Evolutionary conservation across 257 asterid genomes (phyloP), one percentile per base, ranked within the genome.

Genomic region (Lycium barbarum): DNA sequence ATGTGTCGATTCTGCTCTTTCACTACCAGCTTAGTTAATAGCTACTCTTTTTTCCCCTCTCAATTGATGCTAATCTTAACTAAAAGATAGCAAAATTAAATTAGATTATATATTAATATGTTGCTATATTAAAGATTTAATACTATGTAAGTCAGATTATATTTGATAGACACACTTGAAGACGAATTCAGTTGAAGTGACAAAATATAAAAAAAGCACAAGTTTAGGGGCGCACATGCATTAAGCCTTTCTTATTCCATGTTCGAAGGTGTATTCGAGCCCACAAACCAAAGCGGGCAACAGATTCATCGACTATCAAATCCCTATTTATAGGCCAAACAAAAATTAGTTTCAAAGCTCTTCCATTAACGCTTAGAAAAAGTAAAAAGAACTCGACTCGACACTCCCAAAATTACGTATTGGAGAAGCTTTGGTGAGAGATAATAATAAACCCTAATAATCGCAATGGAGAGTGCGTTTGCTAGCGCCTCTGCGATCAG

Each of bases 401-500:
- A 49, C 45, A 51, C 45, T 51, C 45, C 45, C 63, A 14, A 1
- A 51, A 14, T 51, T 51, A 51, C 81, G 62, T 76, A 22, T 8
- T 76, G 22, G 14, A 7, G 81, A 76, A 51, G 81, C 22, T 76
- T 51, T 51, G 47, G 22, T 54, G 6, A 26, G 81, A 26, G 63
- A 26, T 14, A 26, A 26, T 26, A 26, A 26, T 26, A 83, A 83
- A 84, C 88, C 87, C 78, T 79, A 43, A 84, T 26, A 26, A 58
- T 68, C 43, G 85, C 83, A 10, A 95, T 95, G 99, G 95, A 96
- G 87, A 90, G 90, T 73, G 98, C 98, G 38, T 95, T 95, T 83
- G 98, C 98, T 18, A 90, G 90, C 88, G 99, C 99, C 82, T 91
- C 98, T 7, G 97, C 98, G 76, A 94, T 95, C 85, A 89, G 88